phyloP scores from a whole-genome alignment of 2,329 filamentous ascomycete genomes.

The Colletotrichum incanum region DNA sequence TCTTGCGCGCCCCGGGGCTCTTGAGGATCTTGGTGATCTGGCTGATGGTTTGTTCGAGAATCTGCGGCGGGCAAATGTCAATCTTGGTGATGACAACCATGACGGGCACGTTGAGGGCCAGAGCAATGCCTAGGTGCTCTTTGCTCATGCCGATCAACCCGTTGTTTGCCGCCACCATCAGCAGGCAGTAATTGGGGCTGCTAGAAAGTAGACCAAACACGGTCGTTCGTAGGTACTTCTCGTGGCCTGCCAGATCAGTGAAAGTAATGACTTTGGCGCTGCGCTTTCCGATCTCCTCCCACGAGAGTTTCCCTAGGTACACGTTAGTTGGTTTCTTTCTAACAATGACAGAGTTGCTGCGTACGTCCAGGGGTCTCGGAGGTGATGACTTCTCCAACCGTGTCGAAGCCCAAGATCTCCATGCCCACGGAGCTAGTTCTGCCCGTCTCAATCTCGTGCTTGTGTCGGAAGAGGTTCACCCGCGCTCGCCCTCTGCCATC shows the following conservation, averaged over 20 bases:
- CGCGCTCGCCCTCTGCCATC: conserved; percentile 94
- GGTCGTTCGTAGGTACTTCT: conserved; percentile 94
- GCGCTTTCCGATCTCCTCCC: conserved; percentile 97
- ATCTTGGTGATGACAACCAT: conserved; percentile 99
- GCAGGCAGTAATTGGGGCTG: conserved; percentile 95
- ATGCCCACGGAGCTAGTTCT: conserved; percentile 97
- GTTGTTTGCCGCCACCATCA: conserved; percentile 99
- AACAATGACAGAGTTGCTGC: conserved; percentile 41
- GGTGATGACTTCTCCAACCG: conserved; percentile 84
- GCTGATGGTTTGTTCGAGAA: conserved; percentile 91
- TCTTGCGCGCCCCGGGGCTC: conserved; percentile 92
- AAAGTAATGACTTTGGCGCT: conserved; percentile 98
- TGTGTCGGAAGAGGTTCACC: conserved; percentile 96
- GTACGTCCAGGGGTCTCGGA: conserved; percentile 88
- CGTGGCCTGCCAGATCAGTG: conserved; percentile 94
- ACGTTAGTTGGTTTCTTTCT: conserved; percentile 41
- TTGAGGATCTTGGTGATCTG: conserved; percentile 95
- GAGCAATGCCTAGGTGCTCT: conserved; percentile 94
- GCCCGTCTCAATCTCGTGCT: conserved; percentile 97
- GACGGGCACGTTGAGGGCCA: conserved; percentile 95
- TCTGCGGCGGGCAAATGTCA: conserved; percentile 96
- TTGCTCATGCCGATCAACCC: conserved; percentile 98
- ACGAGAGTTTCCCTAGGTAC: conserved; percentile 76
- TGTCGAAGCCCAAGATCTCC: conserved; percentile 99
- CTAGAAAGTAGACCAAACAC: conserved; percentile 96